Evolutionary conservation across 2,329 filamentous ascomycete genomes (phyloP), one percentile per base, ranked within the genome.

Genomic region (Microcyclospora pomicola): DNA sequence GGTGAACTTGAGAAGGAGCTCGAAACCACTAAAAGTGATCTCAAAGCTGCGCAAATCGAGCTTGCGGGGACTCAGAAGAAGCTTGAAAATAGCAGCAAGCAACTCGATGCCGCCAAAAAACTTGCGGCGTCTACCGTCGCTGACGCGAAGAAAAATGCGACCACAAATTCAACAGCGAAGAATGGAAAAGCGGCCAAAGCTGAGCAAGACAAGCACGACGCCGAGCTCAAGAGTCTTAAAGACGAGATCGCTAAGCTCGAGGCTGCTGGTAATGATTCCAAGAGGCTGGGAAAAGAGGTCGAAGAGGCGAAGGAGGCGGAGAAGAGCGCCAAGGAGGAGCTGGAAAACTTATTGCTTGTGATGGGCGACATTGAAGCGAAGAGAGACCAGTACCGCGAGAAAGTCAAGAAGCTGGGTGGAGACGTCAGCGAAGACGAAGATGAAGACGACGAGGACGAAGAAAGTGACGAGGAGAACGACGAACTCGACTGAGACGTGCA

Each of bases 321-420:
- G 36, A 59, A 61, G 43, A 59, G 60, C 44, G 65, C 65, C 37
- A 59, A 62, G 46, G 60, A 60, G 36, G 65, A 68, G 46, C 41
- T 71, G 28, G 65, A 69, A 41, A 64, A 66, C 42, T 48, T 68
- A 43, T 62, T 72, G 40, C 64, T 69, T 35, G 52, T 66, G 3
- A 59, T 67, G 24, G 59, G 62, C 3, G 65, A 68, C 41, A 53
- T 69, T 15, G 62, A 68, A 50, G 60, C 65, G 41, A 66, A 67
- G 45, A 39, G 47, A 36, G 50, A 51, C 35, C 45, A 39, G 35
- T 55, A 50, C 30, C 45, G 39, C 35, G 45, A 34, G 13, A 50
- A 45, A 44, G 34, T 51, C 13, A 52, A 49, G 41, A 43, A 47
- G 35, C 35, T 49, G 32, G 54, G 53, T 19, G 53, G 52, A 11